Conservation (phyloP, 169 alveolate genomes). For the Plasmodium billcollinsi region DNA sequence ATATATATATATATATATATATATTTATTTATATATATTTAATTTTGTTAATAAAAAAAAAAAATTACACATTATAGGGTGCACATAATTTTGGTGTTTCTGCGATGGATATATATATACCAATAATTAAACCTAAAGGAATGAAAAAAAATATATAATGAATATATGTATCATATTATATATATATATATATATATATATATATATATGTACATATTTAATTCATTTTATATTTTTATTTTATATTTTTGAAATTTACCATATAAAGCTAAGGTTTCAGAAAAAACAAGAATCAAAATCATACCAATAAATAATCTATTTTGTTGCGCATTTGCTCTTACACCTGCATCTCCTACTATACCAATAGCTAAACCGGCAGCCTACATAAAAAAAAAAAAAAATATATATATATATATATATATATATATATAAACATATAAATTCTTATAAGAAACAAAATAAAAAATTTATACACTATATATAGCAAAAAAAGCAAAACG, state of each 20-base stretch:
- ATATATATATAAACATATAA: too few relatives aligned
- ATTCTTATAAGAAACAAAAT: background rate
- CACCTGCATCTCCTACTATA: slow-evolving; percentile 99
- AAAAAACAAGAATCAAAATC: slow-evolving; percentile 98
- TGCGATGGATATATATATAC: slow-evolving; percentile 82
- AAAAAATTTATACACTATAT: background rate
- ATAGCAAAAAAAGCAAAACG: background rate
- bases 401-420: too few relatives aligned
- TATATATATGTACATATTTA: background rate
- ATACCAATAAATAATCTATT: slow-evolving; percentile 98
- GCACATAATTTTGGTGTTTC: slow-evolving; percentile 79
- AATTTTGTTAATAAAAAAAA: slow-evolving; percentile 10
- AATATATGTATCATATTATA: background rate
- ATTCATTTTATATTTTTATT: background rate
- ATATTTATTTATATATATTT: too few relatives aligned
- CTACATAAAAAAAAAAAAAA: slow-evolving; percentile 76
- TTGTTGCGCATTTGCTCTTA: slow-evolving; percentile 99
- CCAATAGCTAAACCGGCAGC: slow-evolving; percentile 99
- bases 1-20: too few relatives aligned
- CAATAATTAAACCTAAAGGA: slow-evolving; percentile 80
- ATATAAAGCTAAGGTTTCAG: slow-evolving; percentile 98
- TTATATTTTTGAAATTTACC: slow-evolving; percentile 85
- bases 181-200: slow-evolving; percentile 3
- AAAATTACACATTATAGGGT: slow-evolving; percentile 37
- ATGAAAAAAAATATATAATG: background rate